Conservation (phyloP, 345 rosid genomes). For the Brassica rapa region DNA sequence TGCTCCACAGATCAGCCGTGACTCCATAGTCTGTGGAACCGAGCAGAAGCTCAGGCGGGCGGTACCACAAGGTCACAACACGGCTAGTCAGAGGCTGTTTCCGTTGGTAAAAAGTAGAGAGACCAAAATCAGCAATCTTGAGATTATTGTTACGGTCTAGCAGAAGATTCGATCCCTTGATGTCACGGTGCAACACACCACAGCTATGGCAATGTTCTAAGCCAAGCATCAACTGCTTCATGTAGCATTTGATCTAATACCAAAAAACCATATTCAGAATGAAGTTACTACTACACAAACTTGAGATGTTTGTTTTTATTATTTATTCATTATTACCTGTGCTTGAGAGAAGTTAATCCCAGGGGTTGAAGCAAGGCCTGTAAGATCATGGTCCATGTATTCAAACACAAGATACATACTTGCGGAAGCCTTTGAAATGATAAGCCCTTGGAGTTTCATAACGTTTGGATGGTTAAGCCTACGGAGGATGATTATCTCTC, state of each 20-base stretch:
- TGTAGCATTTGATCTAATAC: conserved; percentile 62
- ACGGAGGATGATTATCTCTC: conserved; percentile 65
- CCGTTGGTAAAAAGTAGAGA: conserved; percentile 50
- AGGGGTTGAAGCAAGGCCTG: conserved; percentile 60
- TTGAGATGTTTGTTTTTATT: not conserved
- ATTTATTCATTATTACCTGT: conserved; percentile 44
- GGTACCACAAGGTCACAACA: conserved; percentile 48
- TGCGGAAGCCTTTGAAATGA: conserved; percentile 59
- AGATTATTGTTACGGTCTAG: conserved; percentile 57
- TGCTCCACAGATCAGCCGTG: conserved; percentile 45
- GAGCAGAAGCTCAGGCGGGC: conserved; percentile 46
- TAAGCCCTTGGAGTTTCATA: conserved; percentile 70
- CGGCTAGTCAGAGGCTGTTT: conserved; percentile 47
- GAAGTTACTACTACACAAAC: conserved; percentile 5
- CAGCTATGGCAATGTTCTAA: conserved; percentile 67
- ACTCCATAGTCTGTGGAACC: conserved; percentile 46
- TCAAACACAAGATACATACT: conserved; percentile 69
- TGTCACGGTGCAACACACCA: conserved; percentile 72
- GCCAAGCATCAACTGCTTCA: conserved; percentile 66
- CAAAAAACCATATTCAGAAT: conserved; percentile 13
- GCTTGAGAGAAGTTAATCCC: conserved; percentile 60
- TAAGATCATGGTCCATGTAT: conserved; percentile 77
- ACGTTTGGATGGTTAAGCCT: conserved; percentile 71
- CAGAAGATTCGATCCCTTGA: conserved; percentile 67
- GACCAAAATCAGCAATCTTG: conserved; percentile 72